phyloP scores from a whole-genome alignment of 169 alveolate genomes.

The Babesia ovis region DNA sequence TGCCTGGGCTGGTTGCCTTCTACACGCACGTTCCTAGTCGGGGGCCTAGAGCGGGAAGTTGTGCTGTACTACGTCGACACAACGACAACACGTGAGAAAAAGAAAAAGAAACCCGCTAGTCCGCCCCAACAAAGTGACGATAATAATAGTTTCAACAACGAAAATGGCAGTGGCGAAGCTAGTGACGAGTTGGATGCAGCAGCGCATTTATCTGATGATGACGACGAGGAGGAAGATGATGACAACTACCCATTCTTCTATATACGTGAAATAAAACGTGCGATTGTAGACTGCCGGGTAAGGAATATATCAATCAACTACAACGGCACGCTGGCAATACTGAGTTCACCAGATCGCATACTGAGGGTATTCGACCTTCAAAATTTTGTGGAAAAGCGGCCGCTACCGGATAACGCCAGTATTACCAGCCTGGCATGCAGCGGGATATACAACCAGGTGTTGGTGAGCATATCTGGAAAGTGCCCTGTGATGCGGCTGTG shows the following conservation, averaged over 20 bases:
- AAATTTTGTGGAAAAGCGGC: conserved; percentile 46
- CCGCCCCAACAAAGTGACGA: not conserved
- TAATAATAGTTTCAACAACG: not conserved
- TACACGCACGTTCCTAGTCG: conserved; percentile 58
- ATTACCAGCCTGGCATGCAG: conserved; percentile 72
- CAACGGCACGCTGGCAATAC: conserved; percentile 69
- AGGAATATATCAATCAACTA: conserved; percentile 62
- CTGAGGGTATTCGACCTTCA: conserved; percentile 67
- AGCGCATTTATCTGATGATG: not conserved
- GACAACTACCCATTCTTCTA: not conserved
- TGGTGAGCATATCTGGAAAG: conserved; percentile 76
- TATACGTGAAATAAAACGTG: conserved; percentile 38
- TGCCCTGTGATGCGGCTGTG: conserved; percentile 77
- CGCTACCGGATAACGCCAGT: conserved; percentile 72
- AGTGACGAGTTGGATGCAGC: not conserved
- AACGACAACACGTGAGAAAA: not conserved
- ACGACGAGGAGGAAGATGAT: not conserved
- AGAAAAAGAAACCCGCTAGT: not conserved
- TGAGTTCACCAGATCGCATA: conserved; percentile 69
- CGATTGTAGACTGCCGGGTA: conserved; percentile 68
- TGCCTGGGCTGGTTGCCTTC: conserved; percentile 70
- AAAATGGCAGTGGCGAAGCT: not conserved
- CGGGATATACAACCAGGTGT: conserved; percentile 65
- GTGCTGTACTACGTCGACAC: not conserved
- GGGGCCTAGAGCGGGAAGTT: conserved; percentile 30